Conservation (phyloP, 352 stramenopile species). For the Elongisporangium undulatum region DNA sequence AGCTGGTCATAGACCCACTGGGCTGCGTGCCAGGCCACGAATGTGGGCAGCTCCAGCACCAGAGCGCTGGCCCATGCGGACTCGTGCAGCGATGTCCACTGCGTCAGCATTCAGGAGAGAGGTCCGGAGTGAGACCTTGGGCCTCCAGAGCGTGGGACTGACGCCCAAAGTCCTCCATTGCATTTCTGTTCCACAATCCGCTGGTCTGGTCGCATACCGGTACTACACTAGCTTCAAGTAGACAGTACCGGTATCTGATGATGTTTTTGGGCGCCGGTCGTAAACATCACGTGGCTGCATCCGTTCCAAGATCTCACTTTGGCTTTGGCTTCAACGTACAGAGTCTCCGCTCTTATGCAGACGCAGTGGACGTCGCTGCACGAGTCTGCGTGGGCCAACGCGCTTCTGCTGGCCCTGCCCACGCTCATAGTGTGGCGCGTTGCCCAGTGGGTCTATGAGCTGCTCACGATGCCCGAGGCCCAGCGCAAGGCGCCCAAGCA, state of each 20-base stretch:
- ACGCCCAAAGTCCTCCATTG: too few species aligned
- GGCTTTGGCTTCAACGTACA: too few species aligned
- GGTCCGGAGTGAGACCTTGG: too few species aligned
- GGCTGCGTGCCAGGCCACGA: background rate
- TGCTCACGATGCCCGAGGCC: background rate
- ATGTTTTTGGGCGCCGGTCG: background rate
- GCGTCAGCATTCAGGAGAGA: background rate
- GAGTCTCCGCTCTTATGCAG: background rate
- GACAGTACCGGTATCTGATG: background rate
- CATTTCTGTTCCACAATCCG: too few species aligned
- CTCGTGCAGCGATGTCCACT: background rate
- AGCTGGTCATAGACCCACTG: background rate
- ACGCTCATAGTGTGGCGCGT: background rate
- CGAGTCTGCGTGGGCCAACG: background rate
- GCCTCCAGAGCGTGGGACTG: too few species aligned
- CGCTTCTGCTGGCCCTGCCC: background rate
- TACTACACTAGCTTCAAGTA: background rate
- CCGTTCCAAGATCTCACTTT: too few species aligned
- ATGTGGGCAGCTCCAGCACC: background rate
- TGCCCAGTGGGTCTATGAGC: background rate
- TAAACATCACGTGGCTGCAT: background rate
- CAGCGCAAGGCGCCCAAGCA: slow-evolving; percentile 7
- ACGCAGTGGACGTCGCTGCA: background rate
- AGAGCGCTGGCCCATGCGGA: background rate
- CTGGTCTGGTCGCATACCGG: background rate